Evolutionary conservation across 768 basidiomycete species (phyloP).

Genomic region (Lactarius hatsudake): DNA sequence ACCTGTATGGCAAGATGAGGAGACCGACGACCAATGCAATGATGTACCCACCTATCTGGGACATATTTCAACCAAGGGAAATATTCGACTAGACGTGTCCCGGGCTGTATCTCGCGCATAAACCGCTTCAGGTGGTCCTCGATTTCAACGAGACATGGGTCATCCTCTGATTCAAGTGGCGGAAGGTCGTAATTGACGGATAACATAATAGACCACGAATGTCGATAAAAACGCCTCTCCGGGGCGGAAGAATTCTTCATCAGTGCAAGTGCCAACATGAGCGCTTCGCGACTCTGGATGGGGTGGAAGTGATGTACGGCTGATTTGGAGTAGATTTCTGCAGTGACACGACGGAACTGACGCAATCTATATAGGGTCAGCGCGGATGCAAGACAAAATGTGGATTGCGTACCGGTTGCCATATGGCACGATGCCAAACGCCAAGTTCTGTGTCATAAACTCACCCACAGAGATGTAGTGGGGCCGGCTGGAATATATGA

Average conservation of each 20-base stretch:
- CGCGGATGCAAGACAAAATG: not conserved
- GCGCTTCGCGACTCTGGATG: not conserved
- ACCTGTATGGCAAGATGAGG: not conserved
- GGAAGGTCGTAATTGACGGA: not conserved
- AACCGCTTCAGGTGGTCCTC: not conserved
- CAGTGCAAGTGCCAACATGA: not conserved
- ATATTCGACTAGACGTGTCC: not conserved
- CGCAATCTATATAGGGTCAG: not conserved
- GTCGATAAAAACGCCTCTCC: not conserved
- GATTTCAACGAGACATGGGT: not conserved
- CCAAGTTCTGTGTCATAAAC: not conserved
- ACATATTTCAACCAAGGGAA: constrained; percentile 1
- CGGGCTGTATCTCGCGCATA: not conserved
- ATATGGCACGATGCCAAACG: not conserved
- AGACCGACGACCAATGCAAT: not conserved
- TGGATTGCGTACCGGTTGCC: not conserved
- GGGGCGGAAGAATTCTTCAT: not conserved
- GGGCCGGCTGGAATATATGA: not conserved
- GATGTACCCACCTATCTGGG: not conserved
- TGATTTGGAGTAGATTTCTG: not conserved
- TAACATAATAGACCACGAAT: not conserved
- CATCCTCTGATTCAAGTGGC: not conserved
- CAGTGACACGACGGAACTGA: not conserved
- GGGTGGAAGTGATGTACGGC: not conserved
- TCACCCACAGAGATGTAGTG: not conserved